Evolutionary conservation across 192 early-diverging fungal genomes (phyloP), one percentile per base, ranked within the genome.

Genomic region (Entomortierella parvispora): DNA sequence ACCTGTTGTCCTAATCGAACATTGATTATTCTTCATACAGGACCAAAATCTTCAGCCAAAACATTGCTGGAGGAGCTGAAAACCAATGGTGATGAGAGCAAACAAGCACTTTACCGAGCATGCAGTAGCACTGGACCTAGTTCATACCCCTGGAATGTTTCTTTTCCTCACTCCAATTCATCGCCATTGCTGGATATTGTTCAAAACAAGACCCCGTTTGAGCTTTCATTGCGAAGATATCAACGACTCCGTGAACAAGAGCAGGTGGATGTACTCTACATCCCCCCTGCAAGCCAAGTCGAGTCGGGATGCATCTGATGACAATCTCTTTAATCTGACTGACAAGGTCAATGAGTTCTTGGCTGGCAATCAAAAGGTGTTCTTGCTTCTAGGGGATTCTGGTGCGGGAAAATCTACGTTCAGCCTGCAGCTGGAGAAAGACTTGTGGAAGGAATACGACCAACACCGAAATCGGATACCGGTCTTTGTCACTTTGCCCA

Each of bases 371-470:
- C 31, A 56, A 7, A 4, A 56, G 29, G 54, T 56, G n/a, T 22
- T 56, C 31, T 32, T 56, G 33, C 54, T 56, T 32, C 20, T 56
- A 20, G 54, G 54, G 22, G 54, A 56, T 8, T 56, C 54, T 56
- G 54, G 54, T 23, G 54, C 54, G 5, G 54, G 54, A 40, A 56
- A 56, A 10, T 56, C 54, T 17, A 56, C 54, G 11, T 56, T 56
- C 29, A 56, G 34, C 34, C 29, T 40, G 33, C 17, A 56, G 54
- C 33, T 56, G 34, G 54, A 56, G 33, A 29, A 20, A 29, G 12
- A 29, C 22, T 37, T 56, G n/a, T 56, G 54, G 54, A 11, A 10
- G 29, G n/a, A 34, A 0, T 56, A 56, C 32, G 34, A 40, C 8
- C 31, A 56, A 20, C 34, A 56, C n/a, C 31, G 54, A 22, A 5